Conservation (phyloP, 768 basidiomycete species). For the Naematelia encephala region DNA sequence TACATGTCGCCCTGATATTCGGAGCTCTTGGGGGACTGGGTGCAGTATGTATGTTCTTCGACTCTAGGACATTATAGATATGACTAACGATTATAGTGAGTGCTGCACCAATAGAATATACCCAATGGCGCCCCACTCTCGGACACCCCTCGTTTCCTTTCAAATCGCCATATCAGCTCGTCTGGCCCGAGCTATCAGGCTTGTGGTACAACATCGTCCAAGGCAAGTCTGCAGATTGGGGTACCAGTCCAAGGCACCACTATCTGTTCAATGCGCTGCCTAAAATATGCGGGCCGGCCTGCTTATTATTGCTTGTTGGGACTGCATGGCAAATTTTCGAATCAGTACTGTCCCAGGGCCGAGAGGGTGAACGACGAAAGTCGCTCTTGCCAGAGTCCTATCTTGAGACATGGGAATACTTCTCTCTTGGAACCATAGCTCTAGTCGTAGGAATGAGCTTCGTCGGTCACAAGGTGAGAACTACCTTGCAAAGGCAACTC, state of each 20-base stretch:
- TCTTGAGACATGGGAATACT: constrained; percentile 14
- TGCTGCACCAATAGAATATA: constrained; percentile 71
- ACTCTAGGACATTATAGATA: neutral
- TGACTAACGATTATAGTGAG: constrained; percentile 54
- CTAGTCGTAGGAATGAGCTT: constrained; percentile 59
- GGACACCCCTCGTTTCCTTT: constrained; percentile 46
- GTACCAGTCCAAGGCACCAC: constrained; percentile 56
- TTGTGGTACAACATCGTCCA: constrained; percentile 80
- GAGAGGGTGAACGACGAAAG: too few relatives aligned
- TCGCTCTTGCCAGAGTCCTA: neutral
- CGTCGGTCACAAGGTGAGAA: constrained; percentile 69
- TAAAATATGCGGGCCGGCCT: constrained; percentile 68
- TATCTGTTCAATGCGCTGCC: constrained; percentile 53
- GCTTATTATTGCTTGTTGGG: constrained; percentile 57
- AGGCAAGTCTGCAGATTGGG: constrained; percentile 89
- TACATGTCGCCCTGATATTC: constrained; percentile 17
- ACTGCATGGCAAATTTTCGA: constrained; percentile 29
- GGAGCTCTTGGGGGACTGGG: constrained; percentile 39
- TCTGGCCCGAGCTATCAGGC: constrained; percentile 83
- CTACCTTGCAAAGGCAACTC: neutral
- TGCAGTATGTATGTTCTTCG: constrained; percentile 25
- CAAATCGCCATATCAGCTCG: constrained; percentile 47
- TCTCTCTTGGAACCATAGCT: constrained; percentile 17
- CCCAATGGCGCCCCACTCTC: constrained; percentile 63
- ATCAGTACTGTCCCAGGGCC: too few relatives aligned